Conservation (phyloP, 768 basidiomycete species). For the Leccinum olivaceopallidum region DNA sequence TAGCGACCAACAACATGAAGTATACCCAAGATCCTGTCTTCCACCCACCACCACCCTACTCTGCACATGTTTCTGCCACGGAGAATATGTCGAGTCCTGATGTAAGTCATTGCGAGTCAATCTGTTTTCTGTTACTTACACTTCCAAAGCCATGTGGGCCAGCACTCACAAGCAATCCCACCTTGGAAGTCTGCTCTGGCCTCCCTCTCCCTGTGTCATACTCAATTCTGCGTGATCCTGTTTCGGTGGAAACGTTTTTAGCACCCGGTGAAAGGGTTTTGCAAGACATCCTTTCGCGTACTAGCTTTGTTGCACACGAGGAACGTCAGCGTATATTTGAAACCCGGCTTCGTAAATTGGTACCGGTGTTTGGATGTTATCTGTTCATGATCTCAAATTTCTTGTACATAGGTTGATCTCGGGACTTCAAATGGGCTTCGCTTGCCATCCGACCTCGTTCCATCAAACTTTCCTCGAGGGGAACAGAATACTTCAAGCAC, state of each 20-base stretch:
- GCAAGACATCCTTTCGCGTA: background rate
- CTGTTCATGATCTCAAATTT: background rate
- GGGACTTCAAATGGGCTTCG: background rate
- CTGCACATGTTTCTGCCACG: background rate
- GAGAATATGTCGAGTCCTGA: background rate
- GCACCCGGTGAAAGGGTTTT: background rate
- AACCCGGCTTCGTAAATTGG: background rate
- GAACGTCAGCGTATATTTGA: constrained; percentile 6
- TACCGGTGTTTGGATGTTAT: background rate
- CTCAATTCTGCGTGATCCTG: background rate
- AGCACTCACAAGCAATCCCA: too few relatives aligned
- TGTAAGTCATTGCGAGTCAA: background rate
- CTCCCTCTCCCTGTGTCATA: background rate
- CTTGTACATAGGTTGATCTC: background rate
- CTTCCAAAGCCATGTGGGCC: background rate
- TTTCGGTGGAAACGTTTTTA: background rate
- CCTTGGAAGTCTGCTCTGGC: too few relatives aligned
- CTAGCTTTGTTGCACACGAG: background rate
- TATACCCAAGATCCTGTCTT: background rate
- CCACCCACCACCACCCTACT: background rate
- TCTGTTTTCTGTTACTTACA: background rate
- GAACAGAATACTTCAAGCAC: background rate
- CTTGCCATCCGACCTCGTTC: background rate
- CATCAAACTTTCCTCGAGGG: background rate
- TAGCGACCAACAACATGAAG: background rate